Evolutionary conservation across 83 land plant genomes (phyloP), one percentile per base, ranked within the genome.

Genomic region (Isoetes engelmannii): DNA sequence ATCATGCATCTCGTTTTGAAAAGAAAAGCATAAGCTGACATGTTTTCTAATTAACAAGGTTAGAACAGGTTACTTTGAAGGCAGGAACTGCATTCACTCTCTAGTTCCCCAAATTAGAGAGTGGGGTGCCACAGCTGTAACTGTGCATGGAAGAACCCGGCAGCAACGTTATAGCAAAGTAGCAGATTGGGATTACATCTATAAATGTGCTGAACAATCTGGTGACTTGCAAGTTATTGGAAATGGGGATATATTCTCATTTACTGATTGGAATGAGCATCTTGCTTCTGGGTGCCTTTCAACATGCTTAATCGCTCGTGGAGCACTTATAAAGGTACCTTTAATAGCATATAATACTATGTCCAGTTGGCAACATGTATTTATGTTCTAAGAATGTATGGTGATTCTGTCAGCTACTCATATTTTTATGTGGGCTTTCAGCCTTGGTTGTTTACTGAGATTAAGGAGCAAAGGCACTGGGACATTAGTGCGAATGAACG

Each of bases 361-460:
- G 12, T 51, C 55, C 12, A 12, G 15, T 51, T 12, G 55, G 15
- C 15, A 15, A 3, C 55, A 12, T 51, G 12, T 51, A 15, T 28
- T 28, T 28, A 51, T 51, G 54, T 51, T 12, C 12, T 10, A 0
- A 51, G 1, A 12, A 10, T 51, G 54, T 10, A 51, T 51, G n/a
- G 7, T 7, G 12, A 12, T 49, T 49, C 12, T 51, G 54, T 51
- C 15, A 12, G n/a, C 15, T 51, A 51, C 54, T 69, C 41, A 17
- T 46, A 51, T 55, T 70, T 55, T 43, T 74, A 12, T 61, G 57
- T 28, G 37, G 37, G 37, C 37, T 71, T 67, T n/a, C 84, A 92
- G 95, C 97, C 97, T 48, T 92, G 97, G 97, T 69, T 92, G 69
- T 92, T 95, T 64, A 91, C 97, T 55, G 99, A 95, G 76, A 91